Conservation (phyloP, 75 land plant species). For the Pinus taeda region DNA sequence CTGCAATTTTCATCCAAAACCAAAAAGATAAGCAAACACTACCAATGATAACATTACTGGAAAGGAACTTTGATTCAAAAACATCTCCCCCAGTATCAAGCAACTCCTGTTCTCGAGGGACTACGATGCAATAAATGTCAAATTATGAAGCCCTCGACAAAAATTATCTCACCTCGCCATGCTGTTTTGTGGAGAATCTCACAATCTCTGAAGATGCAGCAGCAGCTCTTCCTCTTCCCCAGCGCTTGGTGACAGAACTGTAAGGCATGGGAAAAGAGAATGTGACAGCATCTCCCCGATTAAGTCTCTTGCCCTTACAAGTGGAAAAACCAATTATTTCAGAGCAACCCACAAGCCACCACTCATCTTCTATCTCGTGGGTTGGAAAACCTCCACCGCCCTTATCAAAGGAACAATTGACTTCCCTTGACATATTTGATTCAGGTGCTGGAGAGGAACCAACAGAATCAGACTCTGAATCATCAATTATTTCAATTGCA, state of each 20-base stretch:
- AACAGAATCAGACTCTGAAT: neutral
- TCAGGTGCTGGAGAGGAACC: too few species aligned
- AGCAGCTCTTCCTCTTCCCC: constrained; percentile 43
- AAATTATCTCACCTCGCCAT: constrained; percentile 54
- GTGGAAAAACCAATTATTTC: constrained; percentile 74
- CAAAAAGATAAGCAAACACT: neutral
- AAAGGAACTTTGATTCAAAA: neutral
- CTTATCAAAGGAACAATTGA: too few species aligned
- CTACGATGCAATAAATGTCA: neutral
- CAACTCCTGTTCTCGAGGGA: too few species aligned
- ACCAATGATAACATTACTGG: neutral
- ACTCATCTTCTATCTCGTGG: constrained; percentile 24
- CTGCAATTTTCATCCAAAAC: constrained; percentile 23
- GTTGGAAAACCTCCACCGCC: neutral
- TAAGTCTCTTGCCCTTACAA: constrained; percentile 64
- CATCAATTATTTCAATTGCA: neutral
- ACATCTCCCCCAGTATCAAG: neutral
- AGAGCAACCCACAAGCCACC: constrained; percentile 67
- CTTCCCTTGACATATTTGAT: neutral
- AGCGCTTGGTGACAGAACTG: constrained; percentile 4
- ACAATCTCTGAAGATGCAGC: constrained; percentile 73
- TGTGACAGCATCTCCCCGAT: constrained; percentile 52
- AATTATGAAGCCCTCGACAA: neutral
- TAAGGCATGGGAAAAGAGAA: constrained; percentile 60
- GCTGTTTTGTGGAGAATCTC: constrained; percentile 56